A percentile compares a stretch with the other conserved stretches of the same genome.
Conservation (phyloP, 225 moss, liverwort and hornwort species). For the Takakia lepidozioides region DNA sequence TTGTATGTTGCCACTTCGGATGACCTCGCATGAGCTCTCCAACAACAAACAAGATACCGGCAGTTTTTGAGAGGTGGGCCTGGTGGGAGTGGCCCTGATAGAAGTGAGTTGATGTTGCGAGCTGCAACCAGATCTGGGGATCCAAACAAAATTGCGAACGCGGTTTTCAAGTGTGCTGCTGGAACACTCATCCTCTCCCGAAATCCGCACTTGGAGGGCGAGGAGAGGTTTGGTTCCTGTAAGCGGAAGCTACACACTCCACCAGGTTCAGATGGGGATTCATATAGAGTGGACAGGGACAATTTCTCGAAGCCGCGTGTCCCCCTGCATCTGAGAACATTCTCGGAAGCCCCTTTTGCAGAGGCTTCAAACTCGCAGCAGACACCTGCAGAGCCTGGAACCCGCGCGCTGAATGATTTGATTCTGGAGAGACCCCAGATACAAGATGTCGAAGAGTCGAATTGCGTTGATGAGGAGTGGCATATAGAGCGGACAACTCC, state of each 20-base stretch:
- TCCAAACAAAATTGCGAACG: background rate
- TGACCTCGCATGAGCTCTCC: background rate
- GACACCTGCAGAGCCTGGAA: background rate
- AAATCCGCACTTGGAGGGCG: background rate
- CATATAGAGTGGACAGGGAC: no score
- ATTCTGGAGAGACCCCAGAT: background rate
- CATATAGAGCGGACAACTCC: background rate
- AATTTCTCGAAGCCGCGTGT: no score
- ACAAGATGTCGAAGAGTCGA: background rate
- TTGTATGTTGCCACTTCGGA: no score
- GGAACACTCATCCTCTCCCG: background rate
- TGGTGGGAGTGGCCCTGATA: background rate
- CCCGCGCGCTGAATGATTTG: background rate
- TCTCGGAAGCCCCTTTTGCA: background rate
- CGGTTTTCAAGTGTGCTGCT: background rate
- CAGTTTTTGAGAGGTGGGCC: background rate
- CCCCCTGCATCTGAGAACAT: background rate
- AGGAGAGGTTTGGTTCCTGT: background rate
- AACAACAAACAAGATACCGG: background rate
- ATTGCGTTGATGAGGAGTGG: background rate
- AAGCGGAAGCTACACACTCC: background rate
- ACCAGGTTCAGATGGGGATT: no score
- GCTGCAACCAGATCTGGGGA: background rate
- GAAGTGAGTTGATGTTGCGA: background rate
- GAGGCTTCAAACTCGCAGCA: no score